Evolutionary conservation across 306 rosid genomes (phyloP).

Genomic region (Cucurbita moschata): DNA sequence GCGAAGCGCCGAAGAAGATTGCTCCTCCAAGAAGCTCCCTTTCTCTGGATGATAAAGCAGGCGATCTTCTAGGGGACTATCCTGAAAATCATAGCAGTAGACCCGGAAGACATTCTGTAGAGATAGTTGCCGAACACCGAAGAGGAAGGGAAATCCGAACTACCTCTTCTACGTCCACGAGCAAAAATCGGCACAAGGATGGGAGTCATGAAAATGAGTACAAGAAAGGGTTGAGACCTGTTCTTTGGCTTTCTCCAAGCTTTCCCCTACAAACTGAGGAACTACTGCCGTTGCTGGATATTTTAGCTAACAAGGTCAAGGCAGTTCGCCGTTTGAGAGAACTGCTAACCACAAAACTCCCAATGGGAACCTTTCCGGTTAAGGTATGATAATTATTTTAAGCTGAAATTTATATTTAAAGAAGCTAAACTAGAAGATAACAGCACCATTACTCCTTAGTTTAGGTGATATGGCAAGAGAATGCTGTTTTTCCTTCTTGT

Average conservation of each 20-base stretch:
- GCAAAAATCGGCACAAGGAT: constrained; percentile 58
- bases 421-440: neutral
- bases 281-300: constrained; percentile 85
- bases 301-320: constrained; percentile 92
- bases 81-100: constrained; percentile 45
- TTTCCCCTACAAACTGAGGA: constrained; percentile 82
- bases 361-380: constrained; percentile 90
- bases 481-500: neutral
- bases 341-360: constrained; percentile 93
- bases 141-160: constrained; percentile 51
- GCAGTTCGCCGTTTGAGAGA: constrained; percentile 97
- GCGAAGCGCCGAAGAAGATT: constrained; percentile 42
- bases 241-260: constrained; percentile 92
- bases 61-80: constrained; percentile 74
- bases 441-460: neutral
- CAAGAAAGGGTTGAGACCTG: constrained; percentile 87
- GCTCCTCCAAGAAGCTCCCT: constrained; percentile 79
- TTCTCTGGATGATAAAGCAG: constrained; percentile 67
- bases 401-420: neutral
- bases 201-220: constrained; percentile 74
- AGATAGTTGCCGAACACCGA: constrained; percentile 42
- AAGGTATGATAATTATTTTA: constrained; percentile 42
- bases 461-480: neutral
- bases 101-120: constrained; percentile 80
- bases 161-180: constrained; percentile 33